A percentile compares a stretch with the other conserved stretches of the same genome.
Conservation (phyloP, 768 basidiomycete genomes). For the Pisolithus microcarpus region DNA sequence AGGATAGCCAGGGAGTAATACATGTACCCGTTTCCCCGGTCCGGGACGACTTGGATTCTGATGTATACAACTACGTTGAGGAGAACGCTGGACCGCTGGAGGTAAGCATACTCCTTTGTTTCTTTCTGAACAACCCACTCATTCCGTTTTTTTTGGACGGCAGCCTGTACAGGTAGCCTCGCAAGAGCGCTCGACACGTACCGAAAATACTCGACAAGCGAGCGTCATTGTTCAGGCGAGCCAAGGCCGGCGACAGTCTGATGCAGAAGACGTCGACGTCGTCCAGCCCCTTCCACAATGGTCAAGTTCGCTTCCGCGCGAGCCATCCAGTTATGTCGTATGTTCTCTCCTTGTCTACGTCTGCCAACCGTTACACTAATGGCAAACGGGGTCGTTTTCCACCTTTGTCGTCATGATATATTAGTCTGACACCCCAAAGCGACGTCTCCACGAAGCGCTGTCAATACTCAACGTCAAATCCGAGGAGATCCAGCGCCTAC, state of each 20-base stretch:
- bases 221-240: slow-evolving; percentile 27
- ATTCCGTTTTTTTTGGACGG: slow-evolving; percentile 2
- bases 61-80: background rate
- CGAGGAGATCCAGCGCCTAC: slow-evolving; percentile 39
- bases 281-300: background rate
- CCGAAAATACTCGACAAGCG: slow-evolving; percentile 16
- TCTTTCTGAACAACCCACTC: background rate
- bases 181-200: slow-evolving; percentile 17
- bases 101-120: slow-evolving; percentile 2
- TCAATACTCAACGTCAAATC: slow-evolving; percentile 45
- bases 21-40: slow-evolving; percentile 15
- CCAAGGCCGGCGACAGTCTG: slow-evolving; percentile 19
- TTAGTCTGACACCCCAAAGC: slow-evolving; percentile 24
- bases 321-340: slow-evolving; percentile 16
- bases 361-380: background rate
- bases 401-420: background rate
- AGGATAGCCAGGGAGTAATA: slow-evolving; percentile 50
- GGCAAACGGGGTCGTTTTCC: background rate
- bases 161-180: background rate
- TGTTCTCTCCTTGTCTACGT: slow-evolving; percentile 3
- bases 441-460: slow-evolving; percentile 36
- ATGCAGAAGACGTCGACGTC: slow-evolving; percentile 13
- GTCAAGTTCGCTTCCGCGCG: slow-evolving; percentile 19
- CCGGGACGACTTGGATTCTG: background rate
- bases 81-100: slow-evolving; percentile 7